Conservation (phyloP, 1,139 yeast genomes). For the Saccharomyces hybrid region DNA sequence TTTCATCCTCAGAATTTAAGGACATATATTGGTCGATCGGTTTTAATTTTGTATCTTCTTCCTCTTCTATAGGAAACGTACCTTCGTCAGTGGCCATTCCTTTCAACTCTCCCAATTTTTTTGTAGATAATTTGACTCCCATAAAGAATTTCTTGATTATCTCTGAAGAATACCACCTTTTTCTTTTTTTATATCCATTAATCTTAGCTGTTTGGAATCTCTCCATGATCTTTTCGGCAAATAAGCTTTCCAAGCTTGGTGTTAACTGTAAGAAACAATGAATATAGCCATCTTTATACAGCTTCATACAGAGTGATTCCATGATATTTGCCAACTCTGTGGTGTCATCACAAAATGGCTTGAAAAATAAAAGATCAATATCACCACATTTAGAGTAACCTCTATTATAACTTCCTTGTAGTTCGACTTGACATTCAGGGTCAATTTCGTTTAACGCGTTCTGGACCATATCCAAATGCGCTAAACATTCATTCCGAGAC, state of each 20-base stretch:
- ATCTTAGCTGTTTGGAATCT: slow-evolving; percentile 9
- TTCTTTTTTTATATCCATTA: background rate
- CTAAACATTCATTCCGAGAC: slow-evolving; percentile 41
- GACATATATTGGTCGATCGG: slow-evolving; percentile 22
- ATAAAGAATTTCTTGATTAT: slow-evolving; percentile 31
- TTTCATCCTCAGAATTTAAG: slow-evolving; percentile 12
- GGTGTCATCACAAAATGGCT: slow-evolving; percentile 31
- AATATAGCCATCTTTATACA: slow-evolving; percentile 29
- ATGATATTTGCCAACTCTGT: slow-evolving; percentile 29
- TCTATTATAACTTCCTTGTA: slow-evolving; percentile 54
- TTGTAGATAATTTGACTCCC: slow-evolving; percentile 26
- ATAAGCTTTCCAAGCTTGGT: slow-evolving; percentile 11
- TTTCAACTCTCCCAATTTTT: slow-evolving; percentile 9
- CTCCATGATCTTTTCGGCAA: slow-evolving; percentile 12
- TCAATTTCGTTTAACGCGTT: slow-evolving; percentile 35
- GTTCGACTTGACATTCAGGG: slow-evolving; percentile 33
- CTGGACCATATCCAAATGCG: slow-evolving; percentile 37
- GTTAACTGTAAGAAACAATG: slow-evolving; percentile 26
- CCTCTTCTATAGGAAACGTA: slow-evolving; percentile 7
- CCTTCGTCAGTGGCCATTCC: slow-evolving; percentile 14
- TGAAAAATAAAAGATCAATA: slow-evolving; percentile 49
- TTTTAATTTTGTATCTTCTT: slow-evolving; percentile 11
- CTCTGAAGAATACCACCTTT: slow-evolving; percentile 9
- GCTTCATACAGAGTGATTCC: slow-evolving; percentile 25
- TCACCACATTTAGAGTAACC: slow-evolving; percentile 48